phyloP scores from a whole-genome alignment of 495 filamentous ascomycete species.

The Pseudoneurospora amorphoporcata region DNA sequence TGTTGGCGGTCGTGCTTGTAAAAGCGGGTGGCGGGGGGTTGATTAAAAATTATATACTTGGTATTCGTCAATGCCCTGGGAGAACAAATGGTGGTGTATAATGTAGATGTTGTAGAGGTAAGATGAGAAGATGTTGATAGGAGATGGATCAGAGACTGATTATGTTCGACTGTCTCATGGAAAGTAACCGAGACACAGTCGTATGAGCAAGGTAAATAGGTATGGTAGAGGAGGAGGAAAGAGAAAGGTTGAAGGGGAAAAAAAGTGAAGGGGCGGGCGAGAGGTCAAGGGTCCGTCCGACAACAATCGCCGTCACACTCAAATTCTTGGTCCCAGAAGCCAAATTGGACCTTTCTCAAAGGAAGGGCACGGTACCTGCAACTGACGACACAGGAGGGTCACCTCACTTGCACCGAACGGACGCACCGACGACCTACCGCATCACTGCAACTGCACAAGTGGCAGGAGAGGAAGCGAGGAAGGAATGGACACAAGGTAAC shows the following conservation, averaged over 20 bases:
- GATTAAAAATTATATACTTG: not conserved
- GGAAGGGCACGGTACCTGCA: not conserved
- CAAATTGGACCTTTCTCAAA: not conserved
- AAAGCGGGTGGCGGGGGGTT: not conserved
- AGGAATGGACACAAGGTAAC: not conserved
- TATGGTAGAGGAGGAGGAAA: not conserved
- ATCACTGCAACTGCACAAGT: not conserved
- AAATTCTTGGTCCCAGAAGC: not conserved
- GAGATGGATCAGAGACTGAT: not conserved
- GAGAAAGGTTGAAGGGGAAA: not conserved
- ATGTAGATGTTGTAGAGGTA: not conserved
- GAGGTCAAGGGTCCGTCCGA: not conserved
- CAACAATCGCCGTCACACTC: not conserved
- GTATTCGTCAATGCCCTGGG: not conserved
- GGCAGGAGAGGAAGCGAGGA: not conserved
- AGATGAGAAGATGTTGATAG: not conserved
- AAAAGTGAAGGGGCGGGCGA: not conserved
- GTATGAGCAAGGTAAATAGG: not conserved
- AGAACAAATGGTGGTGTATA: not conserved
- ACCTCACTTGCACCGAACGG: not conserved
- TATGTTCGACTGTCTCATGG: not conserved
- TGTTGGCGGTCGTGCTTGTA: not conserved
- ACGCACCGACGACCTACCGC: not conserved
- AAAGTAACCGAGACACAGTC: not conserved
- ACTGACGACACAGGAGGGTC: not conserved